Conservation (phyloP, 345 rosid species). For the Populus nigra region DNA sequence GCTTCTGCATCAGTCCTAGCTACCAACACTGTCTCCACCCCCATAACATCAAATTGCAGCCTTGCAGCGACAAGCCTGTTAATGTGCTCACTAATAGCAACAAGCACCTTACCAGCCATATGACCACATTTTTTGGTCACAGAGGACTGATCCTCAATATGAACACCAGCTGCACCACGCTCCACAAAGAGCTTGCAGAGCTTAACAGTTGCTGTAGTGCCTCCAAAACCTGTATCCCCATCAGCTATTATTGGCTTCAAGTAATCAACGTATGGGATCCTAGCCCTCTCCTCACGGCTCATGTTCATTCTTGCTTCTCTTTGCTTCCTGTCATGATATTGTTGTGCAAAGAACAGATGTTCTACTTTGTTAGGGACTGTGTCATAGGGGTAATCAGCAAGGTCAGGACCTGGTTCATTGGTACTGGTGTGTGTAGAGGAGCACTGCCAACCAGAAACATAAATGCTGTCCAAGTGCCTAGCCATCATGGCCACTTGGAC, state of each 20-base stretch:
- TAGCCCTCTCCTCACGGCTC: conserved; percentile 76
- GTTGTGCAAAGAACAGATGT: conserved; percentile 89
- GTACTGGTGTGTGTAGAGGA: conserved; percentile 92
- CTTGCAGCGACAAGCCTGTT: conserved; percentile 91
- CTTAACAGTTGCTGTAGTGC: conserved; percentile 90
- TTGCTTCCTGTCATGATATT: conserved; percentile 92
- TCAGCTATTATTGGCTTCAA: conserved; percentile 95
- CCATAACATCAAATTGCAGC: conserved; percentile 95
- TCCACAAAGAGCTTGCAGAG: conserved; percentile 94
- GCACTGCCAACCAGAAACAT: conserved; percentile 99
- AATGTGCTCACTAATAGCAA: conserved; percentile 83
- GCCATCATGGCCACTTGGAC: conserved; percentile 99
- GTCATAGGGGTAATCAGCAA: conserved; percentile 93
- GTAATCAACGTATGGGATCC: conserved; percentile 83
- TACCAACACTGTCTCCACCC: conserved; percentile 84
- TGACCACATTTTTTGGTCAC: conserved; percentile 94
- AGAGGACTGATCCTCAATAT: conserved; percentile 92
- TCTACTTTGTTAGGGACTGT: conserved; percentile 97
- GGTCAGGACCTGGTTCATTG: conserved; percentile 96
- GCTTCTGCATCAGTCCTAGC: conserved; percentile 91
- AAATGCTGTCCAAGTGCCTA: conserved; percentile 78
- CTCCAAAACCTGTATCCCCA: conserved; percentile 95
- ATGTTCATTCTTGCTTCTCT: conserved; percentile 89
- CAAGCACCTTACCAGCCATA: conserved; percentile 97
- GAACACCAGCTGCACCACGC: conserved; percentile 94